Evolutionary conservation across 176 grass and related monocot species (phyloP).

Genomic region (Cymbopogon citratus): DNA sequence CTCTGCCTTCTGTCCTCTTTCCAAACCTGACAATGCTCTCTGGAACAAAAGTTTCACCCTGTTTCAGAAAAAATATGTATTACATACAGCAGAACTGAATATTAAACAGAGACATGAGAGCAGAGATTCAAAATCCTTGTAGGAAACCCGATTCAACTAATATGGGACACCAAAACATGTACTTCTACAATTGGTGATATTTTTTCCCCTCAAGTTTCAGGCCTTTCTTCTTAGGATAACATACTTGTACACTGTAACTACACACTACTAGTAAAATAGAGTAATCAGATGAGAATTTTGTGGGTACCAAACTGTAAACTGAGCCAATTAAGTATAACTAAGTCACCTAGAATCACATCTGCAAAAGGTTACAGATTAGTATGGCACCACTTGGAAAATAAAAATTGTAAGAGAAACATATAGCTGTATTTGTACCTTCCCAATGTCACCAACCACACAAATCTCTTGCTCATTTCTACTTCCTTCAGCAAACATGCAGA

Average conservation of each 20-base stretch:
- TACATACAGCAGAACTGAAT: background rate
- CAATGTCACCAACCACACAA: slow-evolving; percentile 76
- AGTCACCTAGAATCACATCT: background rate
- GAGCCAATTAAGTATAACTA: background rate
- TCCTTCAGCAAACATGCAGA: slow-evolving; percentile 98
- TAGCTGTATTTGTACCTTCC: slow-evolving; percentile 50
- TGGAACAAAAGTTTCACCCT: slow-evolving; percentile 95
- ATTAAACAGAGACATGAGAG: background rate
- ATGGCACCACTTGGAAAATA: background rate
- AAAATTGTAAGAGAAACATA: background rate
- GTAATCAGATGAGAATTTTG: background rate
- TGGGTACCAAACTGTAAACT: background rate
- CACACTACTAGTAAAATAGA: background rate
- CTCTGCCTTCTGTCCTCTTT: slow-evolving; percentile 56
- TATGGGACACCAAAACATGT: no score
- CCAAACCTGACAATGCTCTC: slow-evolving; percentile 76
- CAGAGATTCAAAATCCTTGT: background rate
- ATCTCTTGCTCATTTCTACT: slow-evolving; percentile 95
- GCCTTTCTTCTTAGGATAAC: background rate
- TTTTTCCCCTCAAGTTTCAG: no score
- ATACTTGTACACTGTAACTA: background rate
- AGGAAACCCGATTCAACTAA: background rate
- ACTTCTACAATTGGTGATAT: no score
- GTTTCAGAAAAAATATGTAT: slow-evolving; percentile 19
- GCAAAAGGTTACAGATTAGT: background rate